These are phyloP conservation scores for Pouteria campechiana DNA, from an alignment of 179 eudicot species.

Conservation along the genomic window DNA sequence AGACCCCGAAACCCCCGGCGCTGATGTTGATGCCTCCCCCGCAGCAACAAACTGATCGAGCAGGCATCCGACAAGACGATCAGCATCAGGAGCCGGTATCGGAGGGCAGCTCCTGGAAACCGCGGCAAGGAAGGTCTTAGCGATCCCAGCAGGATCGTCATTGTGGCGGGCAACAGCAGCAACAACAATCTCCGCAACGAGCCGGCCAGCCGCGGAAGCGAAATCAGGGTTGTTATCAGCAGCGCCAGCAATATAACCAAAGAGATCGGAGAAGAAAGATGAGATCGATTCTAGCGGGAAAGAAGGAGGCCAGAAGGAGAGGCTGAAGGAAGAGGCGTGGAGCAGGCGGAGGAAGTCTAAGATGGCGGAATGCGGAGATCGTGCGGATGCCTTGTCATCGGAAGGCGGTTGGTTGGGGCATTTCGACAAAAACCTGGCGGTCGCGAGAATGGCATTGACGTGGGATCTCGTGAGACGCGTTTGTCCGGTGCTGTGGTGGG, in stretches of 20 bases:
- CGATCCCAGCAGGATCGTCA: slow-evolving; percentile 22
- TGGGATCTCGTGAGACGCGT: slow-evolving; percentile 58
- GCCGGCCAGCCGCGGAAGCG: slow-evolving; percentile 43
- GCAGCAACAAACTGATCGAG: slow-evolving; percentile 52
- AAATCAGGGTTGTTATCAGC: slow-evolving; percentile 44
- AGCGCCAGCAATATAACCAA: slow-evolving; percentile 42
- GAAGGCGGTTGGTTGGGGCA: slow-evolving; percentile 38
- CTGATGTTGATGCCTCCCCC: too few species aligned
- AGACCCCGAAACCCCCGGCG: too few species aligned
- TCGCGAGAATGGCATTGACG: slow-evolving; percentile 57
- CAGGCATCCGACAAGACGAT: slow-evolving; percentile 35
- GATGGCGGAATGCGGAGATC: slow-evolving; percentile 30
- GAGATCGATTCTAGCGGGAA: slow-evolving; percentile 30
- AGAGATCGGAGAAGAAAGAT: slow-evolving; percentile 44
- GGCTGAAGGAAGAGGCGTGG: slow-evolving; percentile 43
- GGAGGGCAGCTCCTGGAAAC: slow-evolving; percentile 55
- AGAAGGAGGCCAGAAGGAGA: slow-evolving; percentile 80
- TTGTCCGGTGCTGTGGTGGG: slow-evolving; percentile 37
- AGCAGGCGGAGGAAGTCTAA: slow-evolving; percentile 46
- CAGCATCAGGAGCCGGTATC: slow-evolving; percentile 35
- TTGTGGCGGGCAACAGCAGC: slow-evolving; percentile 25
- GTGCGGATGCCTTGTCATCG: too few species aligned
- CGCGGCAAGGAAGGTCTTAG: slow-evolving; percentile 55
- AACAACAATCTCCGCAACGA: slow-evolving; percentile 50
- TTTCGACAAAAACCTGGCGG: slow-evolving; percentile 63